phyloP scores from a whole-genome alignment of 176 grass and related monocot genomes.

The Raddia distichophylla region DNA sequence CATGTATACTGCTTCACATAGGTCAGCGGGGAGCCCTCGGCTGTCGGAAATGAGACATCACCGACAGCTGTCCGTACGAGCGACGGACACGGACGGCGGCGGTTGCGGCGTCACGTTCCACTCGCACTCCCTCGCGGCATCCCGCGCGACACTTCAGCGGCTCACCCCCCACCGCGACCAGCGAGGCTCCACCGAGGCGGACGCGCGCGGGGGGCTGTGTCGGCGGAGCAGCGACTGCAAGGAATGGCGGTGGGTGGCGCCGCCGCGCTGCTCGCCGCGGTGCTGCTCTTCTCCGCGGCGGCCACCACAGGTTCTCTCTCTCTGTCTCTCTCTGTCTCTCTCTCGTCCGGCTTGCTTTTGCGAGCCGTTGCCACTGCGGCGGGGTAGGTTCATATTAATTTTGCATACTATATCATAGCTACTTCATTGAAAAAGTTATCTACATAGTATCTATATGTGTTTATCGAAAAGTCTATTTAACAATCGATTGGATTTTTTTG shows the following conservation, averaged over 20 bases:
- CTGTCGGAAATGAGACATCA: background rate
- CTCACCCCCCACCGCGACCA: too few species aligned
- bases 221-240: constrained; percentile 1
- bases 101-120: constrained; percentile 41
- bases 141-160: background rate
- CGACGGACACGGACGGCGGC: background rate
- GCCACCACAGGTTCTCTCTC: constrained; percentile 47
- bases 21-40: background rate
- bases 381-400: too few species aligned
- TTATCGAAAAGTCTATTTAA: too few species aligned
- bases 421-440: too few species aligned
- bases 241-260: constrained; percentile 47
- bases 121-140: constrained; percentile 22
- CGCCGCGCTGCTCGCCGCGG: constrained; percentile 44
- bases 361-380: background rate
- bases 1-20: too few species aligned
- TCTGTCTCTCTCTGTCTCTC: too few species aligned
- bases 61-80: constrained; percentile 18
- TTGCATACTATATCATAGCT: too few species aligned
- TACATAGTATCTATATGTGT: too few species aligned
- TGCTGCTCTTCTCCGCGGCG: constrained; percentile 51
- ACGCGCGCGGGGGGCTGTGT: background rate
- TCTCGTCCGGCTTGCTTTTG: background rate
- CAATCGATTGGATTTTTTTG: too few species aligned
- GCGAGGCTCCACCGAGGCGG: background rate